Base-by-base conservation (phyloP, 2,329 filamentous ascomycete species). In the Paradendryphiella salina region DNA sequence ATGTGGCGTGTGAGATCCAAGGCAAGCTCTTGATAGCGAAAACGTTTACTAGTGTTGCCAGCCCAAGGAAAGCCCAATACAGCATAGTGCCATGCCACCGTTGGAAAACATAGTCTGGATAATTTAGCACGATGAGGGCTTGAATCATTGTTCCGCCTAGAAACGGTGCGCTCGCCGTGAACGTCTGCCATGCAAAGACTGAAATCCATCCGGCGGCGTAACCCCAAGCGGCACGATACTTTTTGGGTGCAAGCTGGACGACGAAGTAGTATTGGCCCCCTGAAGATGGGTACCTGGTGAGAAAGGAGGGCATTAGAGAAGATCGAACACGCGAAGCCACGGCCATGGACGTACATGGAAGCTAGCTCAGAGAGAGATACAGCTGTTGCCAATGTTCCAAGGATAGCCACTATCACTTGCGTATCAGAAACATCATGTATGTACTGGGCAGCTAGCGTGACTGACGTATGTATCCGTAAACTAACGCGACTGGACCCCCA, bases 41-140 rank as follows among this genome's bases (percentile, higher is more conserved):
- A 1, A 73, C 73, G 57, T 80, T 81, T 0, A 74, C 65, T 17
- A 78, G 58, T 1, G 74, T 57, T 1, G 75, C 76, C 52, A 75
- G 77, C 39, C 73, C 70, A 3, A 81, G 59, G 1, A 81, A 67
- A 0, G 78, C 46, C 17, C 46, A 48, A 26, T 48, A 48, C 8
- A 48, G 28, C 21, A 41, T 31, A 9, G 37, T 80, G 1, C 71
- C 76, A 32, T 82, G 79, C 77, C 77, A 81, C 10, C 66, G 52
- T 44, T 76, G 46, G 1, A 64, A 52, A 0, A 57, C 36, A 52
- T 78, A 77, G n/a, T 46, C 37, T 1, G 59, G 51, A 9, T 75
- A 50, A n/a, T 69, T 75, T 26, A 79, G 62, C 31, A 65, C 57
- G 1, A 65, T 40, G 4, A 67, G 54, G 8, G 60, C 64, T 39